Evolutionary conservation across 345 rosid species (phyloP), one percentile per base, ranked within the genome.

Genomic region (Luvunga scandens): DNA sequence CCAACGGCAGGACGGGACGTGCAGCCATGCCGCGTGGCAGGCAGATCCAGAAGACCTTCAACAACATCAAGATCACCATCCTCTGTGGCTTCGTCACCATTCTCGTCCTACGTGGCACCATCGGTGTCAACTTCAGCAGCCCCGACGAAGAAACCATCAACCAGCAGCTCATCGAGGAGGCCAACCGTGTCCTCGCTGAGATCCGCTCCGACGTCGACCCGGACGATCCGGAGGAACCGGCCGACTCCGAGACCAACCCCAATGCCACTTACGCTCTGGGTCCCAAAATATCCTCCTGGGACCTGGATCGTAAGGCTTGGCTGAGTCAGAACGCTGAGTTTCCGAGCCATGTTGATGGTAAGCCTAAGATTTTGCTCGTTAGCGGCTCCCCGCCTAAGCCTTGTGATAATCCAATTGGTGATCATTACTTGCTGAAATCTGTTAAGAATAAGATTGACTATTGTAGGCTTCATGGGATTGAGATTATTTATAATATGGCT

Each of bases 401-500:
- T 3, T 95, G 98, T 72, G 98, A 95, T 72, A 95, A 95, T 75
- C 83, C 98, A 0, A 95, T 95, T 48, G 98, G 98, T 53, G 98
- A 95, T 78, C 98, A 95, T 78, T 95, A 91, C 77, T 80, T 93
- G 72, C 83, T 95, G 86, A 95, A 95, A 72, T 87, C 94, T 0
- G 79, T 93, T 9, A 95, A 95, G 92, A 95, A 95, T 79, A 93
- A 95, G 90, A 93, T 95, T 64, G 98, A 95, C 64, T 95, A 95
- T 65, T 93, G 98, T 83, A 91, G 98, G 90, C 85, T 93, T 81
- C 98, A 95, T 75, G 98, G 98, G 85, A 93, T 95, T 69, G 98
- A 95, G 87, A 93, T 93, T 82, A 98, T 95, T 62, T 95, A 95
- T 81, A 95, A 93, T 75, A 90, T 93, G 98, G 99, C 99, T 79